Base-by-base conservation (phyloP, 225 moss, liverwort and hornwort species). In the Straminergon stramineum region DNA sequence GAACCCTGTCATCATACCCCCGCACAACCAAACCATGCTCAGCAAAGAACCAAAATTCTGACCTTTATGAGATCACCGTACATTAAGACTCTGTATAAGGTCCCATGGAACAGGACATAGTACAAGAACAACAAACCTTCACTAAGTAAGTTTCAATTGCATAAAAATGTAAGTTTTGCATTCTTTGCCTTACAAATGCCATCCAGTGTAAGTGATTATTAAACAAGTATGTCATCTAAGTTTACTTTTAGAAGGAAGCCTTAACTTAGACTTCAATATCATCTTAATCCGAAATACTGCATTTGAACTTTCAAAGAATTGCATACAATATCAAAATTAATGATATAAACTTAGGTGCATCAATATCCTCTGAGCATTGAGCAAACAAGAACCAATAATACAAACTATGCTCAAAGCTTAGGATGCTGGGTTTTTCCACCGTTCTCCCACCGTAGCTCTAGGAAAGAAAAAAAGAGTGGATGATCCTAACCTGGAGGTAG, bases 401-500 rank as follows among this genome's bases (percentile, higher is more conserved):
- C 15, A 53, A 34, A 13, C 15, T 53, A 7, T 34, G 2, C 30
- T 52, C 13, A 32, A 13, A 0, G 1, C 3, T 52, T 52, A 19
- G 1, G 31, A 2, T 53, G 53, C 53, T 34, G 2, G 2, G 5
- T 1, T 13, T 32, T 8, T 77, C 5, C 21, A 79, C n/a, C n/a
- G 4, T 41, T 30, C 1, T 39, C 4, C 30, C 41, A 39, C 1
- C 0, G 0, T 16, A 79, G 4, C 7, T 11, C 7, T 3, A 57
- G 6, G 1, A 10, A n/a, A 57, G 17, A n/a, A 57, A n/a, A 1
- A 0, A 79, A 57, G 17, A 17, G 2, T 34, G 9, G 48, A 41
- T 26, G 60, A 45, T 39, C 17, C 45, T 62, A 1, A 93, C 91
- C 83, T 91, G 86, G 73, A 92, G 89, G 93, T 27, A 93, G 56